Percentiles rank a stretch among this genome's conserved stretches.
Conservation (phyloP, 2,329 filamentous ascomycete species). For the Fusarium sp. region DNA sequence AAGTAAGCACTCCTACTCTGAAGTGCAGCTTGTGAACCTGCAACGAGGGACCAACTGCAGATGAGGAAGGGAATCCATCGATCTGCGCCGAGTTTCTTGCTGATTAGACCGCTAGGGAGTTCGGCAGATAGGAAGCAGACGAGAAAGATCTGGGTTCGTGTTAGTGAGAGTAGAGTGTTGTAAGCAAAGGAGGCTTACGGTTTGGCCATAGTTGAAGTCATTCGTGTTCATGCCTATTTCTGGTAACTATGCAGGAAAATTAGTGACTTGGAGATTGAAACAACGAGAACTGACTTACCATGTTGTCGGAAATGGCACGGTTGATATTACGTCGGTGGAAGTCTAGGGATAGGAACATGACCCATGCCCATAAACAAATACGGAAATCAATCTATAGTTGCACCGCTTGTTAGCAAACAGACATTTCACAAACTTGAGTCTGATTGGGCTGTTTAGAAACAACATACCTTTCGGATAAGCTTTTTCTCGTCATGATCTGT, state of each 20-base stretch:
- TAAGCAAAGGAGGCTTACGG: constrained; percentile 38
- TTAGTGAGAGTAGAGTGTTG: background rate
- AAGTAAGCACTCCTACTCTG: constrained; percentile 54
- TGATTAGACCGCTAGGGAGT: constrained; percentile 62
- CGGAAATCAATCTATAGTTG: constrained; percentile 60
- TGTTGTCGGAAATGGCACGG: constrained; percentile 55
- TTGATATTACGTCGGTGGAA: constrained; percentile 62
- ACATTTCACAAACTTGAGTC: background rate
- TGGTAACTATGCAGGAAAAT: constrained; percentile 27
- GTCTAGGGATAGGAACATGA: constrained; percentile 62
- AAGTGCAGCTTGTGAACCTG: constrained; percentile 54
- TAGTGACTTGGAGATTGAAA: too few species aligned
- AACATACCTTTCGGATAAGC: constrained; percentile 57
- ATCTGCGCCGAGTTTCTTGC: constrained; percentile 64
- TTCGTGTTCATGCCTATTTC: constrained; percentile 58
- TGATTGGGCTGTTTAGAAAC: too few species aligned
- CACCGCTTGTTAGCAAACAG: constrained; percentile 21
- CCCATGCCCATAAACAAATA: constrained; percentile 55
- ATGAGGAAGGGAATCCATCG: constrained; percentile 59
- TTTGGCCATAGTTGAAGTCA: constrained; percentile 60
- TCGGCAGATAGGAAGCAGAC: constrained; percentile 61
- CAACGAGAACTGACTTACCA: constrained; percentile 40
- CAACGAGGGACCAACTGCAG: constrained; percentile 55
- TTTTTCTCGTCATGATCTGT: constrained; percentile 61
- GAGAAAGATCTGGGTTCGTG: constrained; percentile 55